These are phyloP conservation scores for Daldinia bambusicola DNA, from an alignment of 495 filamentous ascomycete genomes.

Conservation along the genomic window DNA sequence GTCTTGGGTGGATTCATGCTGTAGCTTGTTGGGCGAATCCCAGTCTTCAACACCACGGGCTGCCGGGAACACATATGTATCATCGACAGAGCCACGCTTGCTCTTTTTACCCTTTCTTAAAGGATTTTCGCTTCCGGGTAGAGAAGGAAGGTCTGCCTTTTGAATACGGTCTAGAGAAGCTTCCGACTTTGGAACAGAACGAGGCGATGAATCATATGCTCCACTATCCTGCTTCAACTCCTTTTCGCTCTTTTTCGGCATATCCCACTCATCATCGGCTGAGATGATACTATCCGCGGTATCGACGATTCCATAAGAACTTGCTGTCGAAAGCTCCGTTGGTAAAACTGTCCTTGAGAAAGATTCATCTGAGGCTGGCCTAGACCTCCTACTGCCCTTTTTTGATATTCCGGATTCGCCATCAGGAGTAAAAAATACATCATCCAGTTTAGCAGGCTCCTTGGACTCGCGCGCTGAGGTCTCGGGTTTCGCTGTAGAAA, in stretches of 20 bases:
- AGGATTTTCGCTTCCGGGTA: constrained; percentile 10
- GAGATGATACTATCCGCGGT: constrained; percentile 33
- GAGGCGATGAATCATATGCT: constrained; percentile 36
- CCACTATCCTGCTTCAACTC: constrained; percentile 47
- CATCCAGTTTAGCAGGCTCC: background rate
- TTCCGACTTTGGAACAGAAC: constrained; percentile 29
- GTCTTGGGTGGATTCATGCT: constrained; percentile 33
- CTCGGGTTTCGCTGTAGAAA: constrained; percentile 1
- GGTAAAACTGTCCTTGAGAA: constrained; percentile 33
- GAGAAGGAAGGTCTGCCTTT: constrained; percentile 15
- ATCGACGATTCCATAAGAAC: constrained; percentile 42
- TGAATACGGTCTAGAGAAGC: constrained; percentile 20
- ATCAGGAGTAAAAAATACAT: constrained; percentile 11
- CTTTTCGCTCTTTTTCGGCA: constrained; percentile 46
- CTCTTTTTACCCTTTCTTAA: constrained; percentile 22
- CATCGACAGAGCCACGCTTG: constrained; percentile 22
- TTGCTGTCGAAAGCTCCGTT: constrained; percentile 48
- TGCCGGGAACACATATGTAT: constrained; percentile 18
- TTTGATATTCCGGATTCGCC: constrained; percentile 15
- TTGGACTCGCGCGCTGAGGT: background rate
- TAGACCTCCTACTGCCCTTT: constrained; percentile 21
- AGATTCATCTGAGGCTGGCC: constrained; percentile 45
- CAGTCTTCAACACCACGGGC: constrained; percentile 21
- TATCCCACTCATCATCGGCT: constrained; percentile 48
- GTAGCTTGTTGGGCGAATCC: constrained; percentile 8